These are phyloP conservation scores for Trametes meyenii DNA, from an alignment of 768 basidiomycete species.

Conservation along the genomic window DNA sequence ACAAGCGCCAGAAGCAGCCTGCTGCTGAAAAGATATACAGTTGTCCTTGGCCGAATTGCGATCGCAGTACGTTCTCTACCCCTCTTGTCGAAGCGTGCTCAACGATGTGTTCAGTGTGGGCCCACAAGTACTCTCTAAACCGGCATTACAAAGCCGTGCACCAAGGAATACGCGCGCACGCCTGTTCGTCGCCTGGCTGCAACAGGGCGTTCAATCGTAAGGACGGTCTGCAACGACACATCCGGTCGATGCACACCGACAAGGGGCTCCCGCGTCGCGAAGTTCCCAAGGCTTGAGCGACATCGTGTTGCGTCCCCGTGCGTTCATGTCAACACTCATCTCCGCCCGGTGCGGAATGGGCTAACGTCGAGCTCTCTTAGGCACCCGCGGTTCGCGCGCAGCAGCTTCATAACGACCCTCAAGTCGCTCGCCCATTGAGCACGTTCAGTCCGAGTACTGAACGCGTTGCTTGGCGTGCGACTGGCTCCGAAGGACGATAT, in stretches of 20 bases:
- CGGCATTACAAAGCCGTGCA: slow-evolving; percentile 15
- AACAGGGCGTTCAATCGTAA: slow-evolving; percentile 10
- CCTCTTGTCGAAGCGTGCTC: neutral
- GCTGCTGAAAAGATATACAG: neutral
- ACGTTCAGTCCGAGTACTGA: slow-evolving; percentile 1
- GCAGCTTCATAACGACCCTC: slow-evolving; percentile 11
- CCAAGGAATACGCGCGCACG: neutral
- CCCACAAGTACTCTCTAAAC: slow-evolving; percentile 6
- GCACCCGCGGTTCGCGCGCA: slow-evolving; percentile 9
- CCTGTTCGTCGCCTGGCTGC: neutral
- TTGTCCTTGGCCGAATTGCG: neutral
- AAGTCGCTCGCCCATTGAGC: slow-evolving; percentile 9
- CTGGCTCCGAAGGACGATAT: slow-evolving; percentile 7
- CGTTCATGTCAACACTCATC: neutral
- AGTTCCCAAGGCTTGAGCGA: neutral
- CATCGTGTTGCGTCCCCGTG: neutral
- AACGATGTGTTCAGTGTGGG: neutral
- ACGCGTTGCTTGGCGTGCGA: slow-evolving; percentile 13
- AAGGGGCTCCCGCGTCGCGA: slow-evolving; percentile 16
- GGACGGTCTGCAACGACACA: slow-evolving; percentile 13
- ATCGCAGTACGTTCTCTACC: neutral
- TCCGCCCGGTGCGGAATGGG: neutral
- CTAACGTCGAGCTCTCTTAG: neutral
- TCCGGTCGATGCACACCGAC: slow-evolving; percentile 13
- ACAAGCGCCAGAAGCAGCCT: neutral